A percentile compares a stretch with the other conserved stretches of the same genome.
Conservation (phyloP, 2,329 filamentous ascomycete species). For the Aurifilum marmelostoma region DNA sequence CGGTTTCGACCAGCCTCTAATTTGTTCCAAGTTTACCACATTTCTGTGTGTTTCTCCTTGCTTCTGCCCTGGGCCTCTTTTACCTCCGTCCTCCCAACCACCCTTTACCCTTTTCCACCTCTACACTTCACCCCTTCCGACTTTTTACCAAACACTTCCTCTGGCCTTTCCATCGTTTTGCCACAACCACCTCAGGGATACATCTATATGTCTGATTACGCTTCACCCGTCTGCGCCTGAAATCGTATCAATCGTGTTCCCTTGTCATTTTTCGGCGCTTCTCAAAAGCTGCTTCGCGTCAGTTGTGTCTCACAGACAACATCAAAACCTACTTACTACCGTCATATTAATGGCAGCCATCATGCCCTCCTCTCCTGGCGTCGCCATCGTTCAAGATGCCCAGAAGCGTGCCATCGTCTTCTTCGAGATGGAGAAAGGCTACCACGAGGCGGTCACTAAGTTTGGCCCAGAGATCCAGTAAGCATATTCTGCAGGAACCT, state of each 20-base stretch:
- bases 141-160: not conserved
- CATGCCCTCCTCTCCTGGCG: not conserved
- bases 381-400: slow-evolving; percentile 12
- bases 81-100: no score
- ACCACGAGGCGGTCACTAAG: not conserved
- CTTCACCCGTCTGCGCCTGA: not conserved
- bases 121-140: no score
- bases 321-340: not conserved
- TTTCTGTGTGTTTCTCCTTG: not conserved
- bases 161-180: not conserved
- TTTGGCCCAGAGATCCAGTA: slow-evolving; percentile 18
- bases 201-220: not conserved
- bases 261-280: not conserved
- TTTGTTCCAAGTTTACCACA: not conserved
- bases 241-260: no score
- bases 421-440: slow-evolving; percentile 2
- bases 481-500: not conserved
- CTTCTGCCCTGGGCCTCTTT: not conserved
- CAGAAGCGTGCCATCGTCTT: slow-evolving; percentile 4
- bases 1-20: not conserved
- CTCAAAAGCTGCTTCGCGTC: not conserved
- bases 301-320: not conserved
- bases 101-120: no score
- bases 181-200: not conserved
- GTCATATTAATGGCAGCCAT: not conserved